Base-by-base conservation (phyloP, 495 filamentous ascomycete genomes). In the Lophiostoma macrostomum region DNA sequence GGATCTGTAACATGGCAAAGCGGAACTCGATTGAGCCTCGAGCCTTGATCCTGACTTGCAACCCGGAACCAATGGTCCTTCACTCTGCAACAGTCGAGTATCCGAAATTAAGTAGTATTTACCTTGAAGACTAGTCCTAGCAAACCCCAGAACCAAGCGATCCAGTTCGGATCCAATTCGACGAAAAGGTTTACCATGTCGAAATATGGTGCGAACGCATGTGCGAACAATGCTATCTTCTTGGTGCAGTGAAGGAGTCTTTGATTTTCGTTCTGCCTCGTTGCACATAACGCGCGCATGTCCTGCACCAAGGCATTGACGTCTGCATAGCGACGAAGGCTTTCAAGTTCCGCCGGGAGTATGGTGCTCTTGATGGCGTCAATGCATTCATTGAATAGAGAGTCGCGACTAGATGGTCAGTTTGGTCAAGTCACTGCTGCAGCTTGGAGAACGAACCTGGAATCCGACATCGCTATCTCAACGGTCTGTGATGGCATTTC, bases 61-160 rank as follows among this genome's bases (percentile, higher is more conserved):
- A n/a, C n/a, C n/a, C n/a, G n/a, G n/a, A n/a, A n/a, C n/a, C n/a
- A n/a, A n/a, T n/a, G n/a, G n/a, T n/a, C n/a, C n/a, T n/a, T n/a
- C n/a, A n/a, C n/a, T n/a, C n/a, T n/a, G n/a, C n/a, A n/a, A n/a
- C n/a, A n/a, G 16, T 41, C 3, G 14, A 27, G 7, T 30, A 14
- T 8, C 19, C n/a, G 34, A 50, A 29, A 16, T 5, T 2, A 24
- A 8, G 45, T 18, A 43, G 14, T 19, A 22, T 6, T 36, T 38
- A 59, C 56, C 56, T 53, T 41, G 50, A 59, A 48, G 8, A 53
- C 42, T 23, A 53, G 23, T 25, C 24, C 16, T 0, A 59, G 27
- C n/a, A 28, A 11, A 1, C 48, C 48, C 56, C 56, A 59, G 34
- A 59, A 53, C 48, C 56, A 53, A 20, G 35, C 40, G n/a, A 49